These are phyloP conservation scores for Ophiocordyceps camponoti-rufipedis DNA, from an alignment of 2,329 filamentous ascomycete genomes.

Conservation along the genomic window DNA sequence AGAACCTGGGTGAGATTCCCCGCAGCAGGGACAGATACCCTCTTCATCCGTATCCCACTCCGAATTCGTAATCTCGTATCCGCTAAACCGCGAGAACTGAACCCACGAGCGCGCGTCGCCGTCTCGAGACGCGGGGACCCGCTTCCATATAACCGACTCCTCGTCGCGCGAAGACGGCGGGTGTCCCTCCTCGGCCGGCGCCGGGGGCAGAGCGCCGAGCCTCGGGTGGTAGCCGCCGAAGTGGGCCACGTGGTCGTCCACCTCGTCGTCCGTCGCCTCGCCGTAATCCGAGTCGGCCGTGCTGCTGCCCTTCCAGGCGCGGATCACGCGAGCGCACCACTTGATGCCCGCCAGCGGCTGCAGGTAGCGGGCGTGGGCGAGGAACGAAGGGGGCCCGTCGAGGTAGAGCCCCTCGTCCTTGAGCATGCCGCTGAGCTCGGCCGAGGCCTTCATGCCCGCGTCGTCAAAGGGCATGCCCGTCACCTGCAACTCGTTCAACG, in stretches of 20 bases:
- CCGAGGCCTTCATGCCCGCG: constrained; percentile 24
- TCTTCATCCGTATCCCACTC: constrained; percentile 17
- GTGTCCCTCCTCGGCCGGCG: constrained; percentile 22
- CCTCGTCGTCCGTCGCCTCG: constrained; percentile 7
- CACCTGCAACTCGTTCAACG: constrained; percentile 31
- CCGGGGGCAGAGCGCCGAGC: constrained; percentile 17
- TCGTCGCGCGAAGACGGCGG: constrained; percentile 22
- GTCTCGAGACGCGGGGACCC: constrained; percentile 23
- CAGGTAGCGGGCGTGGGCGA: constrained; percentile 21
- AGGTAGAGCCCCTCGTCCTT: constrained; percentile 34
- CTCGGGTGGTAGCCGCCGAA: constrained; percentile 10
- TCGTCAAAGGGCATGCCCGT: constrained; percentile 33
- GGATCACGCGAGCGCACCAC: constrained; percentile 25
- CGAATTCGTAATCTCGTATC: constrained; percentile 16
- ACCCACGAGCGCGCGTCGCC: constrained; percentile 24
- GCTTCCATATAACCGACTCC: constrained; percentile 31
- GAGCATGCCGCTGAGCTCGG: constrained; percentile 31
- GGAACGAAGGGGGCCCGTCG: constrained; percentile 23
- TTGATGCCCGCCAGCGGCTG: constrained; percentile 18
- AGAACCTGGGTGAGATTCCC: constrained; percentile 17
- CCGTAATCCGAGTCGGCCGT: constrained; percentile 8
- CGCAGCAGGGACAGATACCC: constrained; percentile 20
- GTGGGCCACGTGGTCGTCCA: constrained; percentile 10
- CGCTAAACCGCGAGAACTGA: constrained; percentile 23
- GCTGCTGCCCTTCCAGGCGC: constrained; percentile 18